These are phyloP conservation scores for Clavispora fructus DNA, from an alignment of 805 yeast species.

Conservation along the genomic window DNA sequence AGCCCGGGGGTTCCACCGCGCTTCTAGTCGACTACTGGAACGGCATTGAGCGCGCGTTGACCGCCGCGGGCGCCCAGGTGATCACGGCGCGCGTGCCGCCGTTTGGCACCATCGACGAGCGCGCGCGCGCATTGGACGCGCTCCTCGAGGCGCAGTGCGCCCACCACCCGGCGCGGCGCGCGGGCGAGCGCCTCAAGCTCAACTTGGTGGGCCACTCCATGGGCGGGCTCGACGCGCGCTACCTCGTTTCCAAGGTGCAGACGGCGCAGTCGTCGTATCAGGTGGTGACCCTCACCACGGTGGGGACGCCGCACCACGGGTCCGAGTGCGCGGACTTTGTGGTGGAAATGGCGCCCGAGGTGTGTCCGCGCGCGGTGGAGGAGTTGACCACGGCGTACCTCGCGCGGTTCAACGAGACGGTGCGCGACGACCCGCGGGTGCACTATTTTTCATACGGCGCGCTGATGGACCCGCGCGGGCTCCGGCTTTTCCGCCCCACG, in stretches of 20 bases:
- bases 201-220: conserved; percentile 85
- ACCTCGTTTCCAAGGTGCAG: conserved; percentile 54
- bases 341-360: conserved; percentile 19
- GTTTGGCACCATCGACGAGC: conserved; percentile 63
- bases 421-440: conserved; percentile 56
- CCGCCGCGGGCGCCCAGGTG: conserved; percentile 59
- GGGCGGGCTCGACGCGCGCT: conserved; percentile 90
- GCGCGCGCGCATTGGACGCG: conserved; percentile 55
- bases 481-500: conserved; percentile 55
- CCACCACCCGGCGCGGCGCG: conserved; percentile 10
- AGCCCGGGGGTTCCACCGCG: conserved; percentile 9
- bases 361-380: conserved; percentile 39
- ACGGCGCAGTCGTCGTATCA: conserved; percentile 36
- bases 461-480: conserved; percentile 55
- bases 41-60: conserved; percentile 64
- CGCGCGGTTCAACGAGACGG: conserved; percentile 47
- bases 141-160: conserved; percentile 38
- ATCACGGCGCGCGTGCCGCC: conserved; percentile 78
- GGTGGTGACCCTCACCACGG: conserved; percentile 73
- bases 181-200: conserved; percentile 40
- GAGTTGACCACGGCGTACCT: conserved; percentile 60
- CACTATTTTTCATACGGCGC: conserved; percentile 84
- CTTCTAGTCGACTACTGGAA: conserved; percentile 69
- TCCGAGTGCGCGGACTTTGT: conserved; percentile 76
- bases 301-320: conserved; percentile 87